Percentiles rank a stretch among this genome's conserved stretches.
These are phyloP conservation scores for Nothophytophthora sp. DNA, from an alignment of 352 stramenopile species.

Conservation along the genomic window DNA sequence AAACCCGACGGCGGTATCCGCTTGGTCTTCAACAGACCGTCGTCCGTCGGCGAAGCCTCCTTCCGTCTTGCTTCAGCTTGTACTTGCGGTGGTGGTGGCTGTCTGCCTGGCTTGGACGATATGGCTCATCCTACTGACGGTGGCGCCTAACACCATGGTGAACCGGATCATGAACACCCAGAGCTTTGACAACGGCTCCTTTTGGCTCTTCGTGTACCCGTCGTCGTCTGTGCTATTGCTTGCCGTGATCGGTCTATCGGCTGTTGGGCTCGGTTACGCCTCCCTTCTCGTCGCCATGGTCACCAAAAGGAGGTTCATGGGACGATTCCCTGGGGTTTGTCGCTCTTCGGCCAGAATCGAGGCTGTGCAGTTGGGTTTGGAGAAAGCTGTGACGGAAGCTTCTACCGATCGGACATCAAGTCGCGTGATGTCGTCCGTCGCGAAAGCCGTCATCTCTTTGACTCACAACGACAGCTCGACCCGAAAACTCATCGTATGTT, in stretches of 20 bases:
- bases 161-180: slow-evolving; percentile 32
- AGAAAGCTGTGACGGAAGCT: too few relatives aligned
- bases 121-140: slow-evolving; percentile 24
- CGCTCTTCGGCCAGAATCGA: background rate
- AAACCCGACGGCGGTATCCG: too few relatives aligned
- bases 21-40: too few relatives aligned
- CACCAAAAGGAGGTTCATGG: slow-evolving; percentile 5
- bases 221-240: slow-evolving; percentile 9
- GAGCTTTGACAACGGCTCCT: slow-evolving; percentile 26
- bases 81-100: background rate
- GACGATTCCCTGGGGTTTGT: background rate
- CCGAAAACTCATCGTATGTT: too few relatives aligned
- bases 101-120: slow-evolving; percentile 21
- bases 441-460: too few relatives aligned
- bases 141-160: slow-evolving; percentile 20
- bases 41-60: too few relatives aligned
- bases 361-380: background rate
- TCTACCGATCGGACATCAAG: too few relatives aligned
- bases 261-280: slow-evolving; percentile 14
- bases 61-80: background rate
- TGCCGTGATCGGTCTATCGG: slow-evolving; percentile 8
- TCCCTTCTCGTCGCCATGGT: slow-evolving; percentile 13
- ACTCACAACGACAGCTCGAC: too few relatives aligned
- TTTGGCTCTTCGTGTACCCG: slow-evolving; percentile 32
- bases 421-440: too few relatives aligned